A percentile compares a stretch with the other conserved stretches of the same genome.
Evolutionary conservation across 371 early-diverging fungal species (phyloP).

Genomic region (Rhizomucor miehei): DNA sequence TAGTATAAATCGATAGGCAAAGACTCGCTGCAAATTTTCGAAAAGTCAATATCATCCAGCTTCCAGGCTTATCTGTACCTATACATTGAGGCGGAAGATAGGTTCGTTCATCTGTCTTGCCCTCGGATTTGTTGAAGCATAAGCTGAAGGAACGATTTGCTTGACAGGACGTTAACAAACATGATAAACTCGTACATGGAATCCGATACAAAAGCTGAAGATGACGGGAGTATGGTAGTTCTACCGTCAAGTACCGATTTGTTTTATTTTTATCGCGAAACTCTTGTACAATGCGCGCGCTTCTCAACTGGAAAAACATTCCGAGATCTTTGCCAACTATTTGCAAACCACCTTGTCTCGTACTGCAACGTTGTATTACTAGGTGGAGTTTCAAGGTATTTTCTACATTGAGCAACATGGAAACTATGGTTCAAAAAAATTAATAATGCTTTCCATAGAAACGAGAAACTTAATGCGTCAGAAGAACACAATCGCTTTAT

Average conservation of each 20-base stretch:
- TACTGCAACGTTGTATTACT: slow-evolving; percentile 74
- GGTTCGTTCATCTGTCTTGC: too few species aligned
- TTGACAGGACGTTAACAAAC: slow-evolving; percentile 45
- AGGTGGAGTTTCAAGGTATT: slow-evolving; percentile 62
- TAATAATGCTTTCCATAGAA: too few species aligned
- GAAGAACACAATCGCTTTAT: slow-evolving; percentile 62
- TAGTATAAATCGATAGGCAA: neutral
- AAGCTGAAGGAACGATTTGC: too few species aligned
- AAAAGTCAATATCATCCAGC: slow-evolving; percentile 73
- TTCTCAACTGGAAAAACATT: slow-evolving; percentile 85
- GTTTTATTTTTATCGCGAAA: slow-evolving; percentile 85
- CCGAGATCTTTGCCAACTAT: slow-evolving; percentile 67
- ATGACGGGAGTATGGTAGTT: slow-evolving; percentile 63
- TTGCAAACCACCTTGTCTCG: slow-evolving; percentile 72
- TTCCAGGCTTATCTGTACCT: slow-evolving; percentile 84
- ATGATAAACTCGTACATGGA: slow-evolving; percentile 60
- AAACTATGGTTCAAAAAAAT: too few species aligned
- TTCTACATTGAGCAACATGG: slow-evolving; percentile 8
- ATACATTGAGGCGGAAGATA: slow-evolving; percentile 84
- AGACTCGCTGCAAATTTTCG: slow-evolving; percentile 36
- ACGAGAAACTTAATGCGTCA: slow-evolving; percentile 59
- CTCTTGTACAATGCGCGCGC: slow-evolving; percentile 78
- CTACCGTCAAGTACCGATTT: slow-evolving; percentile 87
- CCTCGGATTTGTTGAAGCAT: too few species aligned
- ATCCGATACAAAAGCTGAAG: slow-evolving; percentile 42